Evolutionary conservation across 148 eudicot genomes (phyloP).

Genomic region (Pharnaceum exiguum): DNA sequence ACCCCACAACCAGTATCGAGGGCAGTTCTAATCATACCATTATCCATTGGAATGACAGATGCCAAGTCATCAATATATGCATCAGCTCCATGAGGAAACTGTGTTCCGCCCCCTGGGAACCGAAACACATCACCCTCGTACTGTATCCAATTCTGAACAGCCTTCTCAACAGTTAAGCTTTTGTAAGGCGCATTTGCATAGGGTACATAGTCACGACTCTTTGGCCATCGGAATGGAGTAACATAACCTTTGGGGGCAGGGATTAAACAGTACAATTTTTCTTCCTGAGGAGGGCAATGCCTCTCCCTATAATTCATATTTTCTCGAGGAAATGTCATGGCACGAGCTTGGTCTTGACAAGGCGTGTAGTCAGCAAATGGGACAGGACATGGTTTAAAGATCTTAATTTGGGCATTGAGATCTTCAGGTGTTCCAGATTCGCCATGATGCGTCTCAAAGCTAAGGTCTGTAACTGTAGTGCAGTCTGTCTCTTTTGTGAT

Average conservation of each 20-base stretch:
- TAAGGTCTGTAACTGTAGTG: constrained; percentile 24
- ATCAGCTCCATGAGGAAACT: constrained; percentile 56
- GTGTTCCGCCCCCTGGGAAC: constrained; percentile 64
- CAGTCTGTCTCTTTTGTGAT: constrained; percentile 39
- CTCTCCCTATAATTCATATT: constrained; percentile 48
- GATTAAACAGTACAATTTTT: constrained; percentile 34
- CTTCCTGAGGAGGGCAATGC: constrained; percentile 43
- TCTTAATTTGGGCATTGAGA: constrained; percentile 17
- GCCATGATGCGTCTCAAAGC: constrained; percentile 31
- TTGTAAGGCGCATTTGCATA: constrained; percentile 53
- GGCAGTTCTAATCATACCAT: constrained; percentile 49
- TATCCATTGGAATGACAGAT: constrained; percentile 40
- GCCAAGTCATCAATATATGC: constrained; percentile 43
- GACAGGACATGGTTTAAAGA: constrained; percentile 35
- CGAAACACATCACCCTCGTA: constrained; percentile 52
- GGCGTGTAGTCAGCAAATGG: constrained; percentile 40
- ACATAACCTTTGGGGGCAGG: constrained; percentile 56
- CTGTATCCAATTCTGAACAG: constrained; percentile 56
- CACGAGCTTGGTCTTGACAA: constrained; percentile 48
- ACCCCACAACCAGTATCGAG: constrained; percentile 62
- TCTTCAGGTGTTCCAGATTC: constrained; percentile 24
- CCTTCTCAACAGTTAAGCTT: constrained; percentile 55
- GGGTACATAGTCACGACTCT: constrained; percentile 53
- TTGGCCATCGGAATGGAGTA: constrained; percentile 51
- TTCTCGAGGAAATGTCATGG: constrained; percentile 49